Conservation (phyloP, 164 flowering plant genomes). For the Vitis rupestris region DNA sequence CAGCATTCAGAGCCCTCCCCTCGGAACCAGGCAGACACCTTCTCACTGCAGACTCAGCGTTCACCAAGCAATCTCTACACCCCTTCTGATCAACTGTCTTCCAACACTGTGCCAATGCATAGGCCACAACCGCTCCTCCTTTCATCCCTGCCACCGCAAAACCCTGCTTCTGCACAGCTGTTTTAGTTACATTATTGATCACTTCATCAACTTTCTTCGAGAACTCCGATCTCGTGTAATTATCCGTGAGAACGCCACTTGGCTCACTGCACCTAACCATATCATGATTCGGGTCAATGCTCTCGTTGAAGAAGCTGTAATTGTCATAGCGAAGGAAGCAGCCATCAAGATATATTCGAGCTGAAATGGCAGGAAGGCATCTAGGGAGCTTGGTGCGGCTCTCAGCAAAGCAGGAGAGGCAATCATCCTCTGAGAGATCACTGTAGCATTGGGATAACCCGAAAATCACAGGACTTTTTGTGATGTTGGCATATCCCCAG, state of each 20-base stretch:
- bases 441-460: conserved; percentile 26
- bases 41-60: conserved; percentile 8
- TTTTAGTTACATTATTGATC: conserved; percentile 16
- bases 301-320: conserved; percentile 11
- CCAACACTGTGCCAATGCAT: conserved; percentile 45
- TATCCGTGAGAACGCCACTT: not conserved
- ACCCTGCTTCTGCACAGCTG: conserved; percentile 24
- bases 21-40: conserved; percentile 24
- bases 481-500: conserved; percentile 4
- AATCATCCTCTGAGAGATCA: conserved; percentile 17
- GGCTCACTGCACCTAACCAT: conserved; percentile 11
- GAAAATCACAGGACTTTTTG: not conserved
- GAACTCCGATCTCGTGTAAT: conserved; percentile 14
- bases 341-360: conserved; percentile 26
- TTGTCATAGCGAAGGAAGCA: conserved; percentile 29
- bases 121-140: conserved; percentile 12
- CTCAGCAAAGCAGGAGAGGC: conserved; percentile 20
- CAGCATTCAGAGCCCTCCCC: conserved; percentile 31
- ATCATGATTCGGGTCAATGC: conserved; percentile 5
- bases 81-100: conserved; percentile 4
- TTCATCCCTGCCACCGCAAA: conserved; percentile 27
- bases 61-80: conserved; percentile 31
- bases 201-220: conserved; percentile 9
- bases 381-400: conserved; percentile 1
- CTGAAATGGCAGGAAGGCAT: conserved; percentile 24